phyloP scores from a whole-genome alignment of 2,329 filamentous ascomycete species.

The Acephala macrosclerotiorum region DNA sequence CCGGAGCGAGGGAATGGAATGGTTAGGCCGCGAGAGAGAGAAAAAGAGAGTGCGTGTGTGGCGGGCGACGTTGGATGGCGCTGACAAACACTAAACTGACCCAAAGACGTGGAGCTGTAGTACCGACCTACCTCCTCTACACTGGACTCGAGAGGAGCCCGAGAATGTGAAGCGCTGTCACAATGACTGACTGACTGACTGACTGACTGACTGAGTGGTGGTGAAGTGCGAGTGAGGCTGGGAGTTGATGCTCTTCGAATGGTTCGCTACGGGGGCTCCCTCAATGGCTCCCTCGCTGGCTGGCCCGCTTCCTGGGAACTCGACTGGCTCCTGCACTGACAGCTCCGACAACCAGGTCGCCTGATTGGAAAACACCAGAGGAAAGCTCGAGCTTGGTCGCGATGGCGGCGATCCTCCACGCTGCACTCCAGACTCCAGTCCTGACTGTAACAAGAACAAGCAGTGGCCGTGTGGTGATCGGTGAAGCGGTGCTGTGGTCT shows the following conservation, averaged over 20 bases:
- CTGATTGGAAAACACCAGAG: slow-evolving; percentile 5
- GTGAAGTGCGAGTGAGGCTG: neutral
- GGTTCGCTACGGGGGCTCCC: neutral
- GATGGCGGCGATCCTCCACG: neutral
- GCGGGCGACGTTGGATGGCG: too few relatives aligned
- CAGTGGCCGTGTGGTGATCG: neutral
- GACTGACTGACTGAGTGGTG: neutral
- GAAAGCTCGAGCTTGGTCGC: neutral
- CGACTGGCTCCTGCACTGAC: neutral
- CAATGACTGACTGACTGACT: neutral
- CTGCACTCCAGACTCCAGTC: neutral
- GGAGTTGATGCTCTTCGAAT: neutral
- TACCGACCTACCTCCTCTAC: too few relatives aligned
- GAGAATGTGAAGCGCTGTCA: neutral
- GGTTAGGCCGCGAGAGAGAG: too few relatives aligned
- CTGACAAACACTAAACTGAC: too few relatives aligned
- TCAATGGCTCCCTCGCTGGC: neutral
- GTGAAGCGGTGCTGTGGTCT: neutral
- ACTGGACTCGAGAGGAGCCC: neutral
- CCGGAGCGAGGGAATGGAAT: too few relatives aligned
- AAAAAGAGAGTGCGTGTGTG: too few relatives aligned
- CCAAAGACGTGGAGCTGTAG: too few relatives aligned
- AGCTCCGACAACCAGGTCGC: neutral
- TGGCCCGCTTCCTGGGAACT: neutral
- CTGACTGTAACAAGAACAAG: neutral